Evolutionary conservation across 768 basidiomycete genomes (phyloP).

Genomic region (Lactarius trivialis): DNA sequence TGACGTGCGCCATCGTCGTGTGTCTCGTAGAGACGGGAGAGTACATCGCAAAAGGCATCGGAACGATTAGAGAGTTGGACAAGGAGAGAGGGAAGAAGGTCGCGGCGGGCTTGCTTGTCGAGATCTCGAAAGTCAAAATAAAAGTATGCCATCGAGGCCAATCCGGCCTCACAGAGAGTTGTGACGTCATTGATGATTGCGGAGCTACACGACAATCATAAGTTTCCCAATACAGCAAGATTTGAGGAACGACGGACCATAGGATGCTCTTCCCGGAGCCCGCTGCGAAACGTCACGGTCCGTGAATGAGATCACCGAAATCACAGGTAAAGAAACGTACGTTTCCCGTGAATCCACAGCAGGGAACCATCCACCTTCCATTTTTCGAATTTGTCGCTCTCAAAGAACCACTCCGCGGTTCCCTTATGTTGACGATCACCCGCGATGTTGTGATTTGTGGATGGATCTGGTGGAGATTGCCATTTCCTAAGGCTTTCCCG

Average conservation of each 20-base stretch:
- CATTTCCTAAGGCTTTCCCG: background rate
- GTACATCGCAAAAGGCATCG: background rate
- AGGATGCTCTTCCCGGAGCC: too few species aligned
- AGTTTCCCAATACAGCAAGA: background rate
- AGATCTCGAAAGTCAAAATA: background rate
- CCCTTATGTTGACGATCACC: background rate
- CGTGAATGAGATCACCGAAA: too few species aligned
- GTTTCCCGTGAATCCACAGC: background rate
- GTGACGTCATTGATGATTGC: background rate
- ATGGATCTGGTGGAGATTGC: background rate
- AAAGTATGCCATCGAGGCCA: background rate
- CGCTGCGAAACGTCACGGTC: too few species aligned
- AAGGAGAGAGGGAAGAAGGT: background rate
- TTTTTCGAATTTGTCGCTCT: background rate
- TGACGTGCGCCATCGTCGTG: background rate
- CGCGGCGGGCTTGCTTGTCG: background rate
- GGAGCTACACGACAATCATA: background rate
- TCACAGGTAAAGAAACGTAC: too few species aligned
- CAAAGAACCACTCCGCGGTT: background rate
- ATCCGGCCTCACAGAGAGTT: background rate
- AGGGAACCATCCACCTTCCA: background rate
- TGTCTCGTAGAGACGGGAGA: background rate
- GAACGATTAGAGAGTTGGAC: background rate
- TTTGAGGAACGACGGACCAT: background rate
- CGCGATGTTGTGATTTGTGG: background rate